Evolutionary conservation across 1,139 yeast genomes (phyloP).

Genomic region (Yamadazyma membranifaciens): DNA sequence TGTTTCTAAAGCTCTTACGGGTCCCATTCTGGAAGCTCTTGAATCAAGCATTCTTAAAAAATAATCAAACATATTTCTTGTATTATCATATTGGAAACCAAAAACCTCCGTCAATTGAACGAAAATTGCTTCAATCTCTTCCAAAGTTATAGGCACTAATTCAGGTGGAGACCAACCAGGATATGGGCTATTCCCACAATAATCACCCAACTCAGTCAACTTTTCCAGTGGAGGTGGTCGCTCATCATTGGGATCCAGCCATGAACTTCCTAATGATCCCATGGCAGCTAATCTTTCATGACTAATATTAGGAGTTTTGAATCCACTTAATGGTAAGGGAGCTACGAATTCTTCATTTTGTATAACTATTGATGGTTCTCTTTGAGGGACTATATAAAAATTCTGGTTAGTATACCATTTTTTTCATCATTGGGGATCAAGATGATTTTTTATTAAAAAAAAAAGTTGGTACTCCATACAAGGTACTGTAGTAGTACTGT

Average conservation of each 20-base stretch:
- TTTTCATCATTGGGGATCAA: neutral
- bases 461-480: slow-evolving; percentile 19
- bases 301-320: slow-evolving; percentile 25
- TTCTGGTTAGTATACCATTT: slow-evolving; percentile 18
- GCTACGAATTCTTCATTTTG: slow-evolving; percentile 10
- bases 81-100: slow-evolving; percentile 65
- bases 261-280: slow-evolving; percentile 22
- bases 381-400: slow-evolving; percentile 17
- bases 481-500: slow-evolving; percentile 32
- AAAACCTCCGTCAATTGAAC: slow-evolving; percentile 52
- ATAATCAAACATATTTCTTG: slow-evolving; percentile 65
- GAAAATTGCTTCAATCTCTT: slow-evolving; percentile 57
- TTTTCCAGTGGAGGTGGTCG: slow-evolving; percentile 33
- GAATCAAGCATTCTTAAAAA: slow-evolving; percentile 64
- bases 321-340: slow-evolving; percentile 48
- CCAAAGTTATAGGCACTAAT: slow-evolving; percentile 52
- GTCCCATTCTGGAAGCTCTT: slow-evolving; percentile 62
- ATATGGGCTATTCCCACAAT: slow-evolving; percentile 45
- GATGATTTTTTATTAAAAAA: neutral
- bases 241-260: slow-evolving; percentile 24
- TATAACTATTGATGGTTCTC: slow-evolving; percentile 32
- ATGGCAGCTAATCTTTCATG: slow-evolving; percentile 23
- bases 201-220: slow-evolving; percentile 7
- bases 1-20: slow-evolving; percentile 53
- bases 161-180: slow-evolving; percentile 54